Percentiles rank a stretch among this genome's conserved stretches.
Evolutionary conservation across 768 basidiomycete genomes (phyloP).

Genomic region (Hericium rajendrae): DNA sequence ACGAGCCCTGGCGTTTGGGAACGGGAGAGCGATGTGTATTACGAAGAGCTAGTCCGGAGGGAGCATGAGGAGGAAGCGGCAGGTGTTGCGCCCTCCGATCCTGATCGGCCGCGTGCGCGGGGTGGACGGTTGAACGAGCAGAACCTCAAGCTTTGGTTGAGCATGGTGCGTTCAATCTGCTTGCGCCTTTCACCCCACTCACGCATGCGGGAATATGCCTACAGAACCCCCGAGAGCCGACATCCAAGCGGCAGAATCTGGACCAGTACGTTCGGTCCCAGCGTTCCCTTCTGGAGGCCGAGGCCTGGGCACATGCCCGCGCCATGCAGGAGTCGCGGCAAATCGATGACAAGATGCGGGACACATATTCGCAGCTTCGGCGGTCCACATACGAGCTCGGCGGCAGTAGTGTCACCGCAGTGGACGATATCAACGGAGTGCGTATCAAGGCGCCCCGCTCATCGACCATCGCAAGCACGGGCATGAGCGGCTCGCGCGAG

Average conservation of each 20-base stretch:
- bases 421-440: constrained; percentile 53
- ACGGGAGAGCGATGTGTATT: constrained; percentile 75
- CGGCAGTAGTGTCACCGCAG: constrained; percentile 29
- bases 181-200: not conserved
- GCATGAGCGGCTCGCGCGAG: constrained; percentile 47
- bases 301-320: constrained; percentile 66
- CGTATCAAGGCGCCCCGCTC: constrained; percentile 59
- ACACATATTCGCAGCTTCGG: constrained; percentile 70
- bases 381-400: constrained; percentile 70
- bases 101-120: constrained; percentile 47
- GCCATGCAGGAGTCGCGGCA: constrained; percentile 72
- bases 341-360: constrained; percentile 68
- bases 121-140: constrained; percentile 67
- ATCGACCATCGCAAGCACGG: constrained; percentile 21
- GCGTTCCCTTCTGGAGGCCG: constrained; percentile 69
- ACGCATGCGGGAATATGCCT: not conserved
- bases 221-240: constrained; percentile 87
- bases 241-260: constrained; percentile 75
- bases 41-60: constrained; percentile 62
- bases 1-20: constrained; percentile 84
- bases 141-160: constrained; percentile 74
- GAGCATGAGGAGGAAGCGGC: constrained; percentile 61
- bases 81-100: constrained; percentile 44
- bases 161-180: constrained; percentile 42
- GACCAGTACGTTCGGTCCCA: constrained; percentile 78